Evolutionary conservation across 1,284 basidiomycete species (phyloP), one percentile per base, ranked within the genome.

Genomic region (Phellinidium pouzarii): DNA sequence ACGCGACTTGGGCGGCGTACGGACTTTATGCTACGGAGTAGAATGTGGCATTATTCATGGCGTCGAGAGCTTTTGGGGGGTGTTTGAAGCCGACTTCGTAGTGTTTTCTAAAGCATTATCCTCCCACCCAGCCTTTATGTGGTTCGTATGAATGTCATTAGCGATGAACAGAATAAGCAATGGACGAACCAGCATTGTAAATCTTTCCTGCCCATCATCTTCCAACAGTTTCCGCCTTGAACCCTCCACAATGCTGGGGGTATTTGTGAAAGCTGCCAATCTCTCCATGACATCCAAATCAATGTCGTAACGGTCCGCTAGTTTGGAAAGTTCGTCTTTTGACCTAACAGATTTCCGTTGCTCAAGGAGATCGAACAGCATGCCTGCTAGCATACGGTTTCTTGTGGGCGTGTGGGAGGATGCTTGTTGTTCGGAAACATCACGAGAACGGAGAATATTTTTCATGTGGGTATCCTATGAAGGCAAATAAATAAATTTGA

Each of bases 241-340:
- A 2, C 69, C 69, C 40, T 74, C 74, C 36, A 78, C 73, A 5
- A 87, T 71, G 62, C 81, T 88, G 3, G 87, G 86, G 52, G 79
- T 86, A 64, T 78, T 91, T 59, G 92, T 77, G 66, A 76, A 79
- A 45, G 73, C 68, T 26, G 79, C 71, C 23, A 94, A 60, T 11
- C 66, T 74, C 47, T 80, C 73, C 51, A 93, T 62, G 54, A 71
- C 78, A 19, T 68, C 69, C 1, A 70, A 58, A 46, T 84, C 81
- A 19, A 94, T 67, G 4, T 73, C 78, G 64, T 82, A 84, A 60
- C 74, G 72, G 50, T 67, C 65, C 48, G 79, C 78, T 7, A 87
- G 66, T 27, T 66, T 63, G 37, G 74, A 70, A 2, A 84, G 61
- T 22, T 83, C 78, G 23, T 66, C 60, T 3, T 57, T 61, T 0